Percentiles rank a stretch among this genome's conserved stretches.
phyloP scores from a whole-genome alignment of 2,329 filamentous ascomycete genomes.

The Keithomyces neogunnii region DNA sequence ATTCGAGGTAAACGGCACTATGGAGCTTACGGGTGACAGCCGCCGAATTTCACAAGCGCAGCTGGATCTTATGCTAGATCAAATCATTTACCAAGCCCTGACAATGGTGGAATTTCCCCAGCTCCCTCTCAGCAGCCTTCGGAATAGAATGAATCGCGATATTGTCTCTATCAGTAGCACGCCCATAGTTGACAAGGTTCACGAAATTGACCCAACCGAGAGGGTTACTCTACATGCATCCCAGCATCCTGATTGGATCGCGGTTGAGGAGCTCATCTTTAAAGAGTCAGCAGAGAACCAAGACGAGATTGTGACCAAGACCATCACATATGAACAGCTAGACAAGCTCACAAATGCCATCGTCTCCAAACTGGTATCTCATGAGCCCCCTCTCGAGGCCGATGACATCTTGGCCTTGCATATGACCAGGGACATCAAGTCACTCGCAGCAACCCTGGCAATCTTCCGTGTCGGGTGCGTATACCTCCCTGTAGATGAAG shows the following conservation, averaged over 20 bases:
- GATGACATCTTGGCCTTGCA: constrained; percentile 50
- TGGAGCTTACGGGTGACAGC: constrained; percentile 15
- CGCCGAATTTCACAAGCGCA: constrained; percentile 12
- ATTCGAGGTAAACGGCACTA: constrained; percentile 14
- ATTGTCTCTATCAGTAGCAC: constrained; percentile 10
- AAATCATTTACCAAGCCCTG: constrained; percentile 12
- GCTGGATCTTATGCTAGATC: constrained; percentile 14
- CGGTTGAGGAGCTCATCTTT: constrained; percentile 44
- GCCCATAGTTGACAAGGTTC: neutral
- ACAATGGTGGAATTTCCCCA: constrained; percentile 9
- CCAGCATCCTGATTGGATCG: constrained; percentile 38
- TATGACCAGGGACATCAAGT: constrained; percentile 56
- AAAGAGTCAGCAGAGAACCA: constrained; percentile 18
- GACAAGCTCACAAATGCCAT: constrained; percentile 47
- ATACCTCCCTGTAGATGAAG: constrained; percentile 55
- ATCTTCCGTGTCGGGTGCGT: constrained; percentile 55
- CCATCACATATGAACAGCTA: constrained; percentile 52
- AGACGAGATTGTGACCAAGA: constrained; percentile 26
- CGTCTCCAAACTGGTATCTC: constrained; percentile 27
- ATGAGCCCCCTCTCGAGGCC: constrained; percentile 27
- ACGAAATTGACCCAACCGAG: constrained; percentile 12
- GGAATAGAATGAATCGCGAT: constrained; percentile 5
- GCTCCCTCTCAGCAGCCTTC: constrained; percentile 8
- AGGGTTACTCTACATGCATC: constrained; percentile 33
- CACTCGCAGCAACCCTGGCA: constrained; percentile 55